Conservation (phyloP, 768 basidiomycete species). For the Cyathus striatus region DNA sequence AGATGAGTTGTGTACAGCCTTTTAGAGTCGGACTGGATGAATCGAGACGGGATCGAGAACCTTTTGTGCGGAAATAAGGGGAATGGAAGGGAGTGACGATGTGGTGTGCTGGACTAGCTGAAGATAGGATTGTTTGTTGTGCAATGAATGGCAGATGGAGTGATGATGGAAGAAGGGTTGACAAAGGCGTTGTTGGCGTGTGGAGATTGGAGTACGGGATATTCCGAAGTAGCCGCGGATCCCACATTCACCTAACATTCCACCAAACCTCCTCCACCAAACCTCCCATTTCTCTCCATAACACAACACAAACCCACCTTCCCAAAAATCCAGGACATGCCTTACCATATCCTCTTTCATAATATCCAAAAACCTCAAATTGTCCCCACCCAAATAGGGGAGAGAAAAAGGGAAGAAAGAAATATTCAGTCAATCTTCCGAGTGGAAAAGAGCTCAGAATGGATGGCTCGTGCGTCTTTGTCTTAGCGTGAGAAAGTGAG, state of each 20-base stretch:
- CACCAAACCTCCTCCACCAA: conserved; percentile 1
- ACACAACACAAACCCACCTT: conserved; percentile 3
- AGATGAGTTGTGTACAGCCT: too few species aligned
- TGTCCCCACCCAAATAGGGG: too few species aligned
- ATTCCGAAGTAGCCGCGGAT: conserved; percentile 1
- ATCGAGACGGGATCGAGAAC: too few species aligned
- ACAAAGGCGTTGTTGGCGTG: too few species aligned
- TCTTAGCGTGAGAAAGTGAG: conserved; percentile 44
- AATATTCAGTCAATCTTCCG: conserved; percentile 41
- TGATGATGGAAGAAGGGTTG: too few species aligned
- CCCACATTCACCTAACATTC: conserved; percentile 1
- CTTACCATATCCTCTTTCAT: conserved; percentile 9
- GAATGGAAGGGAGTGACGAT: too few species aligned
- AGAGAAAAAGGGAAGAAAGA: too few species aligned
- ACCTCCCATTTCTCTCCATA: neutral
- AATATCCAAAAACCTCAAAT: conserved; percentile 18
- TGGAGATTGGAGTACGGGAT: neutral
- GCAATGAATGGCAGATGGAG: too few species aligned
- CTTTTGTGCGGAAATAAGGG: too few species aligned
- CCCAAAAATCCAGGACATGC: conserved; percentile 8
- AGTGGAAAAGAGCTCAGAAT: conserved; percentile 43
- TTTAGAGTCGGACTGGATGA: too few species aligned
- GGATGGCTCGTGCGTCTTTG: conserved; percentile 44
- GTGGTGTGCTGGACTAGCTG: too few species aligned
- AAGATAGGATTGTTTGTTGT: too few species aligned